Base-by-base conservation (phyloP, 2,329 filamentous ascomycete genomes). In the Colletotrichum tanaceti region DNA sequence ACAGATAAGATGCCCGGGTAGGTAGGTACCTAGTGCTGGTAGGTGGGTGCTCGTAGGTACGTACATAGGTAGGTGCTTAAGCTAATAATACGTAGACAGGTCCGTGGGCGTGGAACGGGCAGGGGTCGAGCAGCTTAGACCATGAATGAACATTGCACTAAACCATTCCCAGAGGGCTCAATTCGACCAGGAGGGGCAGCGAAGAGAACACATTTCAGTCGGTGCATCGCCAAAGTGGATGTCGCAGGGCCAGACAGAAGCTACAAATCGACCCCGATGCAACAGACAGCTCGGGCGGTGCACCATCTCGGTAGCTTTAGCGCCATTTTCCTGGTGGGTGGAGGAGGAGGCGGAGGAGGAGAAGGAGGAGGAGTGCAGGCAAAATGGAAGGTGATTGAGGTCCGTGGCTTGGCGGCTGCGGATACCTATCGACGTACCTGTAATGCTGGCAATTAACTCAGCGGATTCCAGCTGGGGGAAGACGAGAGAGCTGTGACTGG, bases 391-490 rank as follows among this genome's bases (percentile, higher is more conserved):
- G 39, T n/a, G 41, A 57, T 14, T 44, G 39, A n/a, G n/a, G 60
- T 32, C 47, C 47, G 47, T 65, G 41, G 54, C 49, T 60, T 68
- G n/a, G n/a, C 54, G 65, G 65, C 60, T 64, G 62, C 65, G 65
- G 65, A 67, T 65, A n/a, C n/a, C n/a, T n/a, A 65, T 65, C 65
- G 65, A 68, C 65, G 65, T n/a, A n/a, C n/a, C n/a, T n/a, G n/a
- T 68, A 68, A 68, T 68, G 44, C 58, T 61, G 38, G 58, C 47
- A 50, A 53, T 61, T 61, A 61, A 22, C 47, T 61, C 47, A 58
- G 55, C 55, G 43, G 43, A 38, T 43, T 63, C 32, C 65, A 65
- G 65, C 65, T 60, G 55, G 55, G 55, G 35, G 54, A 35, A 28
- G 55, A 28, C 44, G 43, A 65, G 32, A 20, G 14, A 7, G 41